phyloP scores from a whole-genome alignment of 192 early-diverging fungal species.

The Pilaira anomala region DNA sequence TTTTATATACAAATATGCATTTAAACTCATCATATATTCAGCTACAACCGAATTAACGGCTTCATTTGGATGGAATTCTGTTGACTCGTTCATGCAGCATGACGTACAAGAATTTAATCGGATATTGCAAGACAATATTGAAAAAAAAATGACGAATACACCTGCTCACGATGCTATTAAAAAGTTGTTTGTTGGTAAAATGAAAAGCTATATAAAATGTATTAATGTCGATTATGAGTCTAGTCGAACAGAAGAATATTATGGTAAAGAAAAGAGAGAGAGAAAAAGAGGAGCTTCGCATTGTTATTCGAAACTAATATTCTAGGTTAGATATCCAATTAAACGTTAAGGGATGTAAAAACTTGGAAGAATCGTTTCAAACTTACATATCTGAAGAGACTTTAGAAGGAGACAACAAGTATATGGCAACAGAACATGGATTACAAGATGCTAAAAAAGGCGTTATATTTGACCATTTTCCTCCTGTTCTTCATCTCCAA shows the following conservation, averaged over 20 bases:
- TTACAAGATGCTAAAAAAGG: slow-evolving; percentile 96
- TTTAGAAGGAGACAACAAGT: slow-evolving; percentile 95
- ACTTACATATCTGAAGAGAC: slow-evolving; percentile 89
- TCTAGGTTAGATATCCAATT: slow-evolving; percentile 86
- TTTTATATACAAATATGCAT: neutral
- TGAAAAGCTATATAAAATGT: slow-evolving; percentile 97
- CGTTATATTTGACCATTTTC: slow-evolving; percentile 93
- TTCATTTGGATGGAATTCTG: slow-evolving; percentile 97
- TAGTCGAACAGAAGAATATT: slow-evolving; percentile 89
- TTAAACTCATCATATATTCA: neutral
- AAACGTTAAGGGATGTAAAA: slow-evolving; percentile 92
- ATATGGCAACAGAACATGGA: slow-evolving; percentile 87
- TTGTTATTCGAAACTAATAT: neutral
- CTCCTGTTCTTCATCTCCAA: slow-evolving; percentile 93
- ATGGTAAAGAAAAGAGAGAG: slow-evolving; percentile 47
- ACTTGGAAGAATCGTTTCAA: slow-evolving; percentile 82
- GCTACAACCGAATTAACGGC: slow-evolving; percentile 89
- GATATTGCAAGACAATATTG: slow-evolving; percentile 93
- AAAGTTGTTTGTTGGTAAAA: slow-evolving; percentile 90
- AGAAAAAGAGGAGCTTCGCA: neutral
- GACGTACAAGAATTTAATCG: slow-evolving; percentile 98
- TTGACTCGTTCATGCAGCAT: slow-evolving; percentile 95
- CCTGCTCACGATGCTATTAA: slow-evolving; percentile 86
- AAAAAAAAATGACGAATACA: slow-evolving; percentile 95
- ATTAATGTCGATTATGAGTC: slow-evolving; percentile 94